Conservation (phyloP, 805 yeast genomes). For the Metschnikowia continentalis region DNA sequence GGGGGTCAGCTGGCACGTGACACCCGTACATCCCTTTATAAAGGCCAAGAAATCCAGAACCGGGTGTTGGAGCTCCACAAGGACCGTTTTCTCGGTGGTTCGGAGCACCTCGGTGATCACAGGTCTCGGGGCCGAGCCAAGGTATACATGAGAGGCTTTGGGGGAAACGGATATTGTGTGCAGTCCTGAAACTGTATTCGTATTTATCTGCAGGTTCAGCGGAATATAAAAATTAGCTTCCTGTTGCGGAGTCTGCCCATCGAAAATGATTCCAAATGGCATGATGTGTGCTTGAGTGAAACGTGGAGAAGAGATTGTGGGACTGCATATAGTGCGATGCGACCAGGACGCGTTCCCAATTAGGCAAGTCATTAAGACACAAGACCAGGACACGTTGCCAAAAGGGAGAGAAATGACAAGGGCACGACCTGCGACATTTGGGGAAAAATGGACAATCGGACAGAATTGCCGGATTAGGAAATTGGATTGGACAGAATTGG, state of each 20-base stretch:
- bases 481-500: no score
- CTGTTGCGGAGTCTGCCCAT: background rate
- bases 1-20: background rate
- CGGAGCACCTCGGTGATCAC: background rate
- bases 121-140: background rate
- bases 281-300: background rate
- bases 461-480: no score
- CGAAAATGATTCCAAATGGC: conserved; percentile 12
- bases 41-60: background rate
- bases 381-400: background rate
- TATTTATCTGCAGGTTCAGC: background rate
- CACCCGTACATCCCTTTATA: background rate
- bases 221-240: conserved; percentile 10
- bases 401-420: background rate
- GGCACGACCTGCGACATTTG: background rate
- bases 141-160: background rate
- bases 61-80: background rate
- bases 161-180: no score
- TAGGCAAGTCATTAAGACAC: background rate
- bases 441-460: no score
- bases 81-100: background rate
- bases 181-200: background rate
- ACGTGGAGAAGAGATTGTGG: background rate
- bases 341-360: background rate
- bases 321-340: background rate